Base-by-base conservation (phyloP, 2,329 filamentous ascomycete genomes). In the Cladophialophora yegresii region DNA sequence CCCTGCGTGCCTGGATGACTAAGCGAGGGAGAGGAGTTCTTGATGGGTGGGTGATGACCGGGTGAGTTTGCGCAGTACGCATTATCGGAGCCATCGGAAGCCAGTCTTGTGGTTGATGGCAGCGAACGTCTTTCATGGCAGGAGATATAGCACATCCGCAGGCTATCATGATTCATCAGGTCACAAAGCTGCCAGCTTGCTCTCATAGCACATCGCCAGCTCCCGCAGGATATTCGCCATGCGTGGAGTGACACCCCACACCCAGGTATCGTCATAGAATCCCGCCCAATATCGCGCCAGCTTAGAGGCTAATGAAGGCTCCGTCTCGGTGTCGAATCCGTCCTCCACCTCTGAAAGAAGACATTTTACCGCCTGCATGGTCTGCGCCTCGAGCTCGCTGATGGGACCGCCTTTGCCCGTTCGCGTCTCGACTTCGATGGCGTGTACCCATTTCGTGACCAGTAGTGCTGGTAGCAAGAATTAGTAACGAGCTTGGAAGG, bases 381-480 rank as follows among this genome's bases (percentile, higher is more conserved):
- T 71, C n/a, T 69, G 63, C 43, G 54, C 58, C 54, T 75, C 74
- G 47, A 56, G 71, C 69, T 33, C 64, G 50, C 30, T 72, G 61
- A 53, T 65, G 64, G 43, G 65, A 59, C 23, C 60, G 13, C 28
- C 61, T 62, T 4, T 58, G 22, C 20, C 63, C 50, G 51, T 54
- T 10, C 43, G 36, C 1, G 53, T 65, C 56, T 72, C 66, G 7
- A 67, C 69, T 55, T 76, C 72, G 5, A 75, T 61, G 3, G 67
- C 71, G 47, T 76, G 72, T 7, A 75, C 70, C 74, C 74, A 76
- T 68, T 75, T 76, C 2, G 73, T 73, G 16, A 74, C 68, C 57
- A 75, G 72, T 3, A 76, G 53, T 3, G 73, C 72, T 72, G 54
- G 13, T 43, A 28, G 23, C 13, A 8, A 58, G 50, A 33, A 49